A percentile compares a stretch with the other conserved stretches of the same genome.
Evolutionary conservation across 305 asterid species (phyloP).

Genomic region (Solanum chacoense): DNA sequence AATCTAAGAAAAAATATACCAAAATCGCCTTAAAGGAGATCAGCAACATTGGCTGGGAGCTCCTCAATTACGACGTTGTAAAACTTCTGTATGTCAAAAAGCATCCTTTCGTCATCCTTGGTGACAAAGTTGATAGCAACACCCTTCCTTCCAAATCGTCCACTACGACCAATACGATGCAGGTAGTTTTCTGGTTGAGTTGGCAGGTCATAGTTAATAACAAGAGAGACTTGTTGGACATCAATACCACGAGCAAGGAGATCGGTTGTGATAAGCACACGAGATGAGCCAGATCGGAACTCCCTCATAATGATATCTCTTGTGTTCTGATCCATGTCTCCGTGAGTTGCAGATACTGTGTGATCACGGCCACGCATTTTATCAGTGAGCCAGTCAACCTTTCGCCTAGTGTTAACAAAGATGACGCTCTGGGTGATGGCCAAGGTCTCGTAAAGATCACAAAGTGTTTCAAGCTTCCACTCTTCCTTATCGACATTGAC

Average conservation of each 20-base stretch:
- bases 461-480: constrained; percentile 82
- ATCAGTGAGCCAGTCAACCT: constrained; percentile 84
- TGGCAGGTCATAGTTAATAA: constrained; percentile 74
- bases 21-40: constrained; percentile 52
- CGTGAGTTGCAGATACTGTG: constrained; percentile 71
- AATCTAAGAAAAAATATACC: constrained; percentile 22
- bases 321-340: constrained; percentile 87
- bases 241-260: constrained; percentile 92
- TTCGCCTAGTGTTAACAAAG: constrained; percentile 75
- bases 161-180: constrained; percentile 90
- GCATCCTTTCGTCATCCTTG: constrained; percentile 72
- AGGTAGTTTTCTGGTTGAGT: constrained; percentile 91
- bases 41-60: constrained; percentile 93
- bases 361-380: constrained; percentile 73
- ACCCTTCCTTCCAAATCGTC: constrained; percentile 88
- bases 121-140: constrained; percentile 84
- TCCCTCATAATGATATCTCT: constrained; percentile 86
- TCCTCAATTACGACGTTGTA: constrained; percentile 72
- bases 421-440: constrained; percentile 82
- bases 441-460: constrained; percentile 67
- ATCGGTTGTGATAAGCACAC: constrained; percentile 85
- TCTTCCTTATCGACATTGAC: constrained; percentile 72
- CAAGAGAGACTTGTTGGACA: constrained; percentile 85
- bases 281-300: constrained; percentile 78
- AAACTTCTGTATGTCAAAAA: constrained; percentile 61